Percentiles rank a stretch among this genome's conserved stretches.
phyloP scores from a whole-genome alignment of 805 yeast genomes.

The Saccharomyces cerevisiae region DNA sequence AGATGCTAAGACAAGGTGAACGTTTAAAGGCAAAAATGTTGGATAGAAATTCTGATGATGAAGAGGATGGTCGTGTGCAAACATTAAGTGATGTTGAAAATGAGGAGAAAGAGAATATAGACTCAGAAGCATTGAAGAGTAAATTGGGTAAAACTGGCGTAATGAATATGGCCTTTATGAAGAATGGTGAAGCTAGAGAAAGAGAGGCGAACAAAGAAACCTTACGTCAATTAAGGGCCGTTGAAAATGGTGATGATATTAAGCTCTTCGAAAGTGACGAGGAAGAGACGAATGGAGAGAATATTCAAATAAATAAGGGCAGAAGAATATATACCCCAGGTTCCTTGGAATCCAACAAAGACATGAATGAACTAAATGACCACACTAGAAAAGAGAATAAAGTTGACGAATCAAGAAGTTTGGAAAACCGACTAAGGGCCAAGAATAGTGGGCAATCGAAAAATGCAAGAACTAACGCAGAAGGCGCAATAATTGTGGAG shows the following conservation, averaged over 20 bases:
- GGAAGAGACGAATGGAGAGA: slow-evolving; percentile 37
- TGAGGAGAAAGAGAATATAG: slow-evolving; percentile 35
- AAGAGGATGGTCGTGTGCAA: slow-evolving; percentile 33
- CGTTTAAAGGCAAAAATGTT: slow-evolving; percentile 61
- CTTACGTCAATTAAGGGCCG: slow-evolving; percentile 42
- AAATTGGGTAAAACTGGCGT: slow-evolving; percentile 79
- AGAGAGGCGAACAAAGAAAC: slow-evolving; percentile 50
- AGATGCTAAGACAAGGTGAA: slow-evolving; percentile 86
- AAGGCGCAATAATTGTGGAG: slow-evolving; percentile 4
- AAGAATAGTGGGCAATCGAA: slow-evolving; percentile 5
- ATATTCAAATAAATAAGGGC: slow-evolving; percentile 56
- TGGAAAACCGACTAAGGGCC: slow-evolving; percentile 34
- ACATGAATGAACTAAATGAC: slow-evolving; percentile 32
- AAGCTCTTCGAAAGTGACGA: slow-evolving; percentile 17
- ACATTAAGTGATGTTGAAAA: slow-evolving; percentile 44
- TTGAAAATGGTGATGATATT: slow-evolving; percentile 40
- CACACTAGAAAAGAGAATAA: slow-evolving; percentile 38
- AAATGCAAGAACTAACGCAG: neutral
- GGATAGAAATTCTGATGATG: slow-evolving; percentile 51
- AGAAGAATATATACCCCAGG: slow-evolving; percentile 72
- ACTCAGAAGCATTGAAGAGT: slow-evolving; percentile 29
- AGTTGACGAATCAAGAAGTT: slow-evolving; percentile 42
- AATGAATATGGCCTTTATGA: slow-evolving; percentile 92
- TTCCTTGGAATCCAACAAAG: slow-evolving; percentile 21
- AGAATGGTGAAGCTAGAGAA: slow-evolving; percentile 69